These are phyloP conservation scores for Venturia asperata DNA, from an alignment of 2,329 filamentous ascomycete species.

Conservation along the genomic window DNA sequence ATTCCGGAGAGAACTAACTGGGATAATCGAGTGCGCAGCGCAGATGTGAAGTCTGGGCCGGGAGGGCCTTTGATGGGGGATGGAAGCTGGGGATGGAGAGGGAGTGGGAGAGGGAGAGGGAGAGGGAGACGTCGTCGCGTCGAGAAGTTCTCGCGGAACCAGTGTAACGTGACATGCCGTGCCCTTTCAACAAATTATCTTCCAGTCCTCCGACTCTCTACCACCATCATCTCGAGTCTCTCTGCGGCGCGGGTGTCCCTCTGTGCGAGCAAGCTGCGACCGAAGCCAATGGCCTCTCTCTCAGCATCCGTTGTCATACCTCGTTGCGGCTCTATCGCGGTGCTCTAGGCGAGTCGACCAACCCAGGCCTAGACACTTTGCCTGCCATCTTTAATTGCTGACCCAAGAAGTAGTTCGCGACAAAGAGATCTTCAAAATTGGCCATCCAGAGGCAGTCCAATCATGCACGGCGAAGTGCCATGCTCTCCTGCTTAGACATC, in stretches of 20 bases:
- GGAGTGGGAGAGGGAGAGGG: not conserved
- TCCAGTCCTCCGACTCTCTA: not conserved
- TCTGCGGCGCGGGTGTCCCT: not conserved
- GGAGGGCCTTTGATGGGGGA: not conserved
- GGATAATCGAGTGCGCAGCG: not conserved
- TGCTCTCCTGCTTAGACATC: not conserved
- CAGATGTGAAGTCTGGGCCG: not conserved
- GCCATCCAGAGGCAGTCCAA: not conserved
- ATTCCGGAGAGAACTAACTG: not conserved
- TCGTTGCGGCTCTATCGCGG: not conserved
- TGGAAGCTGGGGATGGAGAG: not conserved
- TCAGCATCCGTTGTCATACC: not conserved
- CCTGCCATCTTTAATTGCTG: not conserved
- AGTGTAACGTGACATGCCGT: not conserved
- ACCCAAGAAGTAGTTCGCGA: not conserved
- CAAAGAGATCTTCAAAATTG: not conserved
- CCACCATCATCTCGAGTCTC: not conserved
- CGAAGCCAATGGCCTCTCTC: not conserved
- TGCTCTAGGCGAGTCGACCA: not conserved
- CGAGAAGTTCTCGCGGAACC: too few species aligned
- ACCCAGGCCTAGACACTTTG: too few species aligned
- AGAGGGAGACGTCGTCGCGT: not conserved
- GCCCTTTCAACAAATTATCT: not conserved
- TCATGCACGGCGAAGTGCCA: not conserved
- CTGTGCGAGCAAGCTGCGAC: not conserved